Evolutionary conservation across 208 protist species (phyloP), one percentile per base, ranked within the genome.

Genomic region (Herpetomonas samuelpessoai): DNA sequence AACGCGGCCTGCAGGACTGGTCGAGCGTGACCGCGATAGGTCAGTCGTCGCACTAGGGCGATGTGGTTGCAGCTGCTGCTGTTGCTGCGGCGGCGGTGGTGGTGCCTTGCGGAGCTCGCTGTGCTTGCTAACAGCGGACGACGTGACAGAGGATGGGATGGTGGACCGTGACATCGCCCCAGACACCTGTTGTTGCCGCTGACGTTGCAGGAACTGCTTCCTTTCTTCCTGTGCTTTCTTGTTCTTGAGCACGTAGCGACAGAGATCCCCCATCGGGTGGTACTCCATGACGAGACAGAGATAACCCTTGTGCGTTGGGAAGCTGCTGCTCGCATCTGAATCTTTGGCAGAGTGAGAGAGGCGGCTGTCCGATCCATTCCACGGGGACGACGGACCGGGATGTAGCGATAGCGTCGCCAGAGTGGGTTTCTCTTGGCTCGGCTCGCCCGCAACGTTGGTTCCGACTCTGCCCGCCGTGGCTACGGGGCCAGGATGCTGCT

Each of bases 241-340:
- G 21, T 58, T 58, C 16, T 68, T 79, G 46, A 88, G 62, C 1
- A 71, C 74, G 56, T 93, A 93, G 38, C 71, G 77, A 53, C 76
- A 83, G 1, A 95, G 68, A 62, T 95, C 88, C 2, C 88, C 88
- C 71, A 85, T 74, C 10, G 80, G 68, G 63, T 95, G 83, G 62
- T 89, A 88, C 55, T 88, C 80, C 78, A 92, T 87, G 2, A 95
- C 83, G 29, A 95, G 74, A 44, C 82, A 91, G 26, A 95, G 57
- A 50, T 90, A 92, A 0, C 88, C 73, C 27, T 59, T 79, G 57
- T 74, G 71, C 2, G 58, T 44, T 3, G 59, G 18, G 46, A n/a
- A 27, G 46, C 12, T 21, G 46, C 12, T n/a, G 46, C 10, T 51
- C 12, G 35, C 6, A 14, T 41, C 35, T 41, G 35, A 41, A 6